phyloP scores from a whole-genome alignment of 108 stramenopile species.

The Pinguiococcus pyrenoidosus region DNA sequence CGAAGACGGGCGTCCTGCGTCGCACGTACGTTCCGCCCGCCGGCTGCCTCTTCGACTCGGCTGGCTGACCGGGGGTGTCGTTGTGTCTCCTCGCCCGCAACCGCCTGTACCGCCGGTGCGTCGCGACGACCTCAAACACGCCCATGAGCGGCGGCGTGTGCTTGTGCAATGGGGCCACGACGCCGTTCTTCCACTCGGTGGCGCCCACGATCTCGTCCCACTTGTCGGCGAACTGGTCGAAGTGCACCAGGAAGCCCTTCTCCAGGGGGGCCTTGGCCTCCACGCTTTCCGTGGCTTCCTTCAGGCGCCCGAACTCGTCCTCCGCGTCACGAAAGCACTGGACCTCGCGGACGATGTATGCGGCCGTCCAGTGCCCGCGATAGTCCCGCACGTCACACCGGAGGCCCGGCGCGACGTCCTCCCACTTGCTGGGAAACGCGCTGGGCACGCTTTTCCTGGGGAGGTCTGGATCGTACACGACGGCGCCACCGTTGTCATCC shows the following conservation, averaged over 20 bases:
- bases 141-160: constrained; percentile 10
- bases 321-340: background rate
- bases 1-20: background rate
- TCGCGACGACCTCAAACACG: background rate
- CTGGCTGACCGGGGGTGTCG: too few relatives aligned
- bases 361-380: constrained; percentile 63
- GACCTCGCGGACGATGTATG: too few relatives aligned
- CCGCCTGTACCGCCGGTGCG: too few relatives aligned
- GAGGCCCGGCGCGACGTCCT: constrained; percentile 59
- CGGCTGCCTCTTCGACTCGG: too few relatives aligned
- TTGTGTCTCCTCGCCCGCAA: too few relatives aligned
- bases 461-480: too few relatives aligned
- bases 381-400: constrained; percentile 87
- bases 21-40: too few relatives aligned
- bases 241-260: constrained; percentile 59
- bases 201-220: constrained; percentile 90
- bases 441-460: too few relatives aligned
- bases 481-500: too few relatives aligned
- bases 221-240: constrained; percentile 72
- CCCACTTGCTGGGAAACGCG: background rate
- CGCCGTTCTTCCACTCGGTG: too few relatives aligned
- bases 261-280: constrained; percentile 38
- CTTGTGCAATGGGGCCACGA: too few relatives aligned
- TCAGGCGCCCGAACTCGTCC: constrained; percentile 5
- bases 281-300: constrained; percentile 3